Evolutionary conservation across 2,329 filamentous ascomycete species (phyloP).

Genomic region (Nemania sp.): DNA sequence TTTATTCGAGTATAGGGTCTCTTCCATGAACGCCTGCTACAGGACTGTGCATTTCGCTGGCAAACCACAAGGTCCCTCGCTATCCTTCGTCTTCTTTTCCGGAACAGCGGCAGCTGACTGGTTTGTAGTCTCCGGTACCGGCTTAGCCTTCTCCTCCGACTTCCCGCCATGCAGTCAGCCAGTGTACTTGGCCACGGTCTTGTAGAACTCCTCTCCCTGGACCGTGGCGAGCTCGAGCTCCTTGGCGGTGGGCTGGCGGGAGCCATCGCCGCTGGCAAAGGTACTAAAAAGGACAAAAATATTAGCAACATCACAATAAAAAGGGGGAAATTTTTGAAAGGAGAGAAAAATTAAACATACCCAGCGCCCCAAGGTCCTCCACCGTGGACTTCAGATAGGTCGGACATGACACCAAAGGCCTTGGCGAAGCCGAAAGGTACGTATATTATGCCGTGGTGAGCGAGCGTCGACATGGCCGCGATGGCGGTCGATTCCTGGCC

Average conservation of each 20-base stretch:
- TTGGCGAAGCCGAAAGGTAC: conserved; percentile 95
- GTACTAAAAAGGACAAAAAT: too few species aligned
- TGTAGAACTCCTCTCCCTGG: conserved; percentile 89
- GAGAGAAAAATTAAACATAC: too few species aligned
- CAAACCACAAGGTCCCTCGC: conserved; percentile 80
- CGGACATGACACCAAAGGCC: conserved; percentile 75
- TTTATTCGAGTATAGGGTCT: neutral
- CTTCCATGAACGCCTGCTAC: conserved; percentile 15
- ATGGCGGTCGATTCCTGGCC: conserved; percentile 93
- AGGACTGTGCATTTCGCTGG: conserved; percentile 78
- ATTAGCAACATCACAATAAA: too few species aligned
- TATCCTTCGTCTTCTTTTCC: conserved; percentile 59
- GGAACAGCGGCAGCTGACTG: conserved; percentile 38
- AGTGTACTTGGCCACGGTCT: conserved; percentile 76
- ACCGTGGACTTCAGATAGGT: conserved; percentile 84
- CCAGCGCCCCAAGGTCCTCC: conserved; percentile 93
- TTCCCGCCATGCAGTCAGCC: conserved; percentile 81
- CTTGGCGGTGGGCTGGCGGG: conserved; percentile 78
- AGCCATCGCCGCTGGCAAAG: conserved; percentile 82
- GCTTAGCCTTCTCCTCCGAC: conserved; percentile 22
- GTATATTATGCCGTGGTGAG: conserved; percentile 95
- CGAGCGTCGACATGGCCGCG: conserved; percentile 82
- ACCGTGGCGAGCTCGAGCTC: conserved; percentile 84
- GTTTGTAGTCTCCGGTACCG: conserved; percentile 33
- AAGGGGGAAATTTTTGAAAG: too few species aligned